These are phyloP conservation scores for Parathielavia appendiculata DNA, from an alignment of 495 filamentous ascomycete species.

Conservation along the genomic window DNA sequence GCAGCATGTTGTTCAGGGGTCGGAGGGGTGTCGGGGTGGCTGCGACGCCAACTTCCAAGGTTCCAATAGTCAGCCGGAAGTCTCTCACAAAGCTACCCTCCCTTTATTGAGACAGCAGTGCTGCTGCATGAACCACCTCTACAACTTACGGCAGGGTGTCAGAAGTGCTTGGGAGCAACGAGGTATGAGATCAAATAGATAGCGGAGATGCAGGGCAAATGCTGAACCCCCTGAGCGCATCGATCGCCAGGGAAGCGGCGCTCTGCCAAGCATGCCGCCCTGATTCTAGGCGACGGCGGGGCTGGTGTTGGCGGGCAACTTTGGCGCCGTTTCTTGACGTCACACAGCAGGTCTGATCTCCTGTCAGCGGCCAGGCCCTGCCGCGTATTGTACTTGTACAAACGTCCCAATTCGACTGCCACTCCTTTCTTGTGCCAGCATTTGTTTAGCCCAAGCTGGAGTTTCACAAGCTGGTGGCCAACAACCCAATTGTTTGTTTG, in stretches of 20 bases:
- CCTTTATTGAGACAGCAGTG: too few relatives aligned
- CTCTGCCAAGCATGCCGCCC: slow-evolving; percentile 9
- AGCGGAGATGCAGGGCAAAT: too few relatives aligned
- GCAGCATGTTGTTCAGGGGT: too few relatives aligned
- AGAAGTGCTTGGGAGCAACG: too few relatives aligned
- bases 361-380: slow-evolving; percentile 8
- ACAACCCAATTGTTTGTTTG: background rate
- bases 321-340: slow-evolving; percentile 14
- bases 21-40: too few relatives aligned
- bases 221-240: too few relatives aligned
- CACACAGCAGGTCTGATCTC: background rate
- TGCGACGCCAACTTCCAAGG: too few relatives aligned
- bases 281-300: slow-evolving; percentile 3
- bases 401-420: slow-evolving; percentile 9
- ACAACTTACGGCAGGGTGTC: too few relatives aligned
- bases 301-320: slow-evolving; percentile 3
- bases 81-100: too few relatives aligned
- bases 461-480: slow-evolving; percentile 5
- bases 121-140: too few relatives aligned
- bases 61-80: too few relatives aligned
- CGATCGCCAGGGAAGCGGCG: slow-evolving; percentile 8
- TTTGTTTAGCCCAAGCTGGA: background rate
- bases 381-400: background rate
- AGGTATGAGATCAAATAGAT: too few relatives aligned
- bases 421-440: background rate